Evolutionary conservation across 2,329 filamentous ascomycete species (phyloP).

Genomic region (Aspergillus cejpii): DNA sequence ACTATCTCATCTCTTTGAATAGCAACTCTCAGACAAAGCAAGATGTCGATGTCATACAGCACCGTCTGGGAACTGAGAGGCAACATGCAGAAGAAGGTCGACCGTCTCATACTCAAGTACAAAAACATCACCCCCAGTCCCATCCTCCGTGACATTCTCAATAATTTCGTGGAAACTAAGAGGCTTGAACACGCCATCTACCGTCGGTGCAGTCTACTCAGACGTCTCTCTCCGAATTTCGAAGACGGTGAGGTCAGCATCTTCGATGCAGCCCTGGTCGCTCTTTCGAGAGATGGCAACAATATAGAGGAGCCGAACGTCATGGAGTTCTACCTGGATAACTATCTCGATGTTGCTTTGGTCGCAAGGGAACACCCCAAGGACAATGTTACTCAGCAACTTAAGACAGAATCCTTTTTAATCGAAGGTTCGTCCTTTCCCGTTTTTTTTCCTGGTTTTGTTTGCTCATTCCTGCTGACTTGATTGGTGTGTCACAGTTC

Average conservation of each 20-base stretch:
- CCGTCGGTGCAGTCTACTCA: slow-evolving; percentile 32
- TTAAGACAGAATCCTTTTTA: slow-evolving; percentile 23
- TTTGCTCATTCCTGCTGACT: background rate
- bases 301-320: slow-evolving; percentile 27
- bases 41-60: too few relatives aligned
- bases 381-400: slow-evolving; percentile 23
- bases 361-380: slow-evolving; percentile 17
- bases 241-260: slow-evolving; percentile 36
- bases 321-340: slow-evolving; percentile 35
- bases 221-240: slow-evolving; percentile 30
- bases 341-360: slow-evolving; percentile 32
- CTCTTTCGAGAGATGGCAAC: slow-evolving; percentile 29
- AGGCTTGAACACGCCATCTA: slow-evolving; percentile 30
- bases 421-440: slow-evolving; percentile 18
- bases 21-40: too few relatives aligned
- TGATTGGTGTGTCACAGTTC: too few relatives aligned
- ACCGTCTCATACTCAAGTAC: slow-evolving; percentile 27
- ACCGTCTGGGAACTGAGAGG: too few relatives aligned
- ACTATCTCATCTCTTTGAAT: too few relatives aligned
- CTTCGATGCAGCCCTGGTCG: slow-evolving; percentile 37
- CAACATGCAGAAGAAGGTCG: slow-evolving; percentile 11
- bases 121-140: slow-evolving; percentile 22
- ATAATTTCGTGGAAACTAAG: slow-evolving; percentile 17
- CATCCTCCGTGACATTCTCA: slow-evolving; percentile 26
- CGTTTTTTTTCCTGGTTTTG: background rate